Evolutionary conservation across 176 grass and related monocot genomes (phyloP).

Genomic region (Panicum miliaceum): DNA sequence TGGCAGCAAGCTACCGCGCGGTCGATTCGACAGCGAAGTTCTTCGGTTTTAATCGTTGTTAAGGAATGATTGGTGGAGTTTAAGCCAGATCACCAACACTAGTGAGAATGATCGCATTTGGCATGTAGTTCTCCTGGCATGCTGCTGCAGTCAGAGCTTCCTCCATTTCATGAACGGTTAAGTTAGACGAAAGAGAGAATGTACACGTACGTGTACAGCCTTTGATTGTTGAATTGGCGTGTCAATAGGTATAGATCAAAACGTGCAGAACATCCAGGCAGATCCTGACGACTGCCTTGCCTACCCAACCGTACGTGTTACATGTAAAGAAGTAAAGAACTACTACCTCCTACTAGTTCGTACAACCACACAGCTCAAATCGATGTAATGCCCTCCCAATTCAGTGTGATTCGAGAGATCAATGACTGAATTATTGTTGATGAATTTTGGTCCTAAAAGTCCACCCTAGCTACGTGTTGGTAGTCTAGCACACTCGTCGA

Average conservation of each 20-base stretch:
- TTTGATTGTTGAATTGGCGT: background rate
- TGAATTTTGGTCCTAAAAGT: background rate
- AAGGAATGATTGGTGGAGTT: background rate
- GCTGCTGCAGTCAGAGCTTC: background rate
- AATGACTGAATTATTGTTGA: constrained; percentile 24
- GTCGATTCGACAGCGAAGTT: constrained; percentile 26
- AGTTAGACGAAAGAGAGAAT: background rate
- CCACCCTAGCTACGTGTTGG: background rate
- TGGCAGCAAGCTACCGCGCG: background rate
- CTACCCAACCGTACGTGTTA: background rate
- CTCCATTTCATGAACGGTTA: background rate
- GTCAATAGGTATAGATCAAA: background rate
- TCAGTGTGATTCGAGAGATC: background rate
- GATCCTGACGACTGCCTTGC: background rate
- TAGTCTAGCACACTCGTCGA: background rate
- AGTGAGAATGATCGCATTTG: background rate
- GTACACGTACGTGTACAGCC: background rate
- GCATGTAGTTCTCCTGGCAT: background rate
- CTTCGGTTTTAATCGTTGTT: constrained; percentile 8
- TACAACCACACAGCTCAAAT: background rate
- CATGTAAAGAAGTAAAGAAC: background rate
- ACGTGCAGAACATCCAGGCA: background rate
- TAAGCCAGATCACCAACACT: background rate
- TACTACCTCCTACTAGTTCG: background rate
- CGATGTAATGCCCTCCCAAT: background rate